Evolutionary conservation across 257 asterid genomes (phyloP).

Genomic region (Solanum arcanum): DNA sequence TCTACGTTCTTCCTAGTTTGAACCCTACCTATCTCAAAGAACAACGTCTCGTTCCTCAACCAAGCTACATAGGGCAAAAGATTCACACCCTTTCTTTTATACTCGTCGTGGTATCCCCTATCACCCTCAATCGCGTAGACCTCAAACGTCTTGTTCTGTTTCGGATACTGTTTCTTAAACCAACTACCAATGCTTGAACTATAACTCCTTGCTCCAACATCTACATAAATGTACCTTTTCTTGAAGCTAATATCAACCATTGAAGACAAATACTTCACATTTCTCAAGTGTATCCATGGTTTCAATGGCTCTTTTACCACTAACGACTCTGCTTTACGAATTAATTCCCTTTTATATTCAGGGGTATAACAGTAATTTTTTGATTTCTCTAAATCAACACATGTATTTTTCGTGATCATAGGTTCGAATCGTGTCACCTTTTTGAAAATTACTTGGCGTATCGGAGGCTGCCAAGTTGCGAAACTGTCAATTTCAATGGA

Average conservation of each 20-base stretch:
- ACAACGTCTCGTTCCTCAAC: constrained; percentile 51
- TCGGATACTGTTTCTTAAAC: constrained; percentile 53
- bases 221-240: constrained; percentile 36
- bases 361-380: constrained; percentile 14
- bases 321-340: constrained; percentile 29
- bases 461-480: constrained; percentile 5
- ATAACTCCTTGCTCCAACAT: constrained; percentile 53
- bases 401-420: background rate
- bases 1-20: constrained; percentile 22
- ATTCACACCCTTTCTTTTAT: constrained; percentile 29
- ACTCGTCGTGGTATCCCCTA: constrained; percentile 28
- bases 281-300: constrained; percentile 39
- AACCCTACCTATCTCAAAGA: constrained; percentile 34
- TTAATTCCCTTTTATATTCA: constrained; percentile 13
- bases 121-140: constrained; percentile 53
- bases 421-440: background rate
- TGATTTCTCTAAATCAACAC: background rate
- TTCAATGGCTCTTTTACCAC: constrained; percentile 22
- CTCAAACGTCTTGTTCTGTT: constrained; percentile 47
- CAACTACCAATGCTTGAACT: constrained; percentile 55
- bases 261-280: constrained; percentile 31
- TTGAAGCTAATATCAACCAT: constrained; percentile 54
- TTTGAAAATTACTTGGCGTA: constrained; percentile 31
- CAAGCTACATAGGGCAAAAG: constrained; percentile 56
- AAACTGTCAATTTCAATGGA: constrained; percentile 27